Evolutionary conservation across 2,329 filamentous ascomycete genomes (phyloP).

Genomic region (Ophiostoma piceae): DNA sequence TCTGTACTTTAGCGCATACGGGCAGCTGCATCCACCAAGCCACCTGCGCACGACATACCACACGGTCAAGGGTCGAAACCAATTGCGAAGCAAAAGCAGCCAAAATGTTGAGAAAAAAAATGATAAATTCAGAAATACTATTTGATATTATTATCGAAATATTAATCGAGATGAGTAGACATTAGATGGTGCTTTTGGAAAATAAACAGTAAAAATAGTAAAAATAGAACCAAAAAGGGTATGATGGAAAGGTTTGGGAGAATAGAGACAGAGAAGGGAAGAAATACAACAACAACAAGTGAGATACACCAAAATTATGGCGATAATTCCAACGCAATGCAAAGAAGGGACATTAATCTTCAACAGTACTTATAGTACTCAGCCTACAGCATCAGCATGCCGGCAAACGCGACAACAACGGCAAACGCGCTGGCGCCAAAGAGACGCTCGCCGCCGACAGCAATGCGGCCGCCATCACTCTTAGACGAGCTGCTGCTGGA

Average conservation of each 20-base stretch:
- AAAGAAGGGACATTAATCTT: background rate
- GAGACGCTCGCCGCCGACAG: conserved; percentile 29
- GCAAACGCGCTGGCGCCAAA: conserved; percentile 37
- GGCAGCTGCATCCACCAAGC: background rate
- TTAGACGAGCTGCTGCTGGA: conserved; percentile 32
- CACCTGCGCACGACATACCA: background rate
- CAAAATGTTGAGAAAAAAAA: too few relatives aligned
- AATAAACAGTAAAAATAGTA: background rate
- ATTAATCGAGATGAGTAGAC: background rate
- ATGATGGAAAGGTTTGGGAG: background rate
- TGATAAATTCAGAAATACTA: background rate
- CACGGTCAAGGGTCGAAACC: too few relatives aligned
- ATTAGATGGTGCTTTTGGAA: background rate
- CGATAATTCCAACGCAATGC: background rate
- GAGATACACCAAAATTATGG: background rate
- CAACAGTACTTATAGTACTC: background rate
- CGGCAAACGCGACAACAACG: conserved; percentile 28
- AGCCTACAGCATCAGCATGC: conserved; percentile 28
- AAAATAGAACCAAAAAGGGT: background rate
- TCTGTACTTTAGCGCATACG: background rate
- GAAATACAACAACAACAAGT: background rate
- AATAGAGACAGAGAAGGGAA: conserved; percentile 3
- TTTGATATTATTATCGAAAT: background rate
- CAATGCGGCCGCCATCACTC: conserved; percentile 30
- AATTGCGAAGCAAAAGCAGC: background rate